Conservation (phyloP, 2,329 filamentous ascomycete genomes). For the Fusarium sp. region DNA sequence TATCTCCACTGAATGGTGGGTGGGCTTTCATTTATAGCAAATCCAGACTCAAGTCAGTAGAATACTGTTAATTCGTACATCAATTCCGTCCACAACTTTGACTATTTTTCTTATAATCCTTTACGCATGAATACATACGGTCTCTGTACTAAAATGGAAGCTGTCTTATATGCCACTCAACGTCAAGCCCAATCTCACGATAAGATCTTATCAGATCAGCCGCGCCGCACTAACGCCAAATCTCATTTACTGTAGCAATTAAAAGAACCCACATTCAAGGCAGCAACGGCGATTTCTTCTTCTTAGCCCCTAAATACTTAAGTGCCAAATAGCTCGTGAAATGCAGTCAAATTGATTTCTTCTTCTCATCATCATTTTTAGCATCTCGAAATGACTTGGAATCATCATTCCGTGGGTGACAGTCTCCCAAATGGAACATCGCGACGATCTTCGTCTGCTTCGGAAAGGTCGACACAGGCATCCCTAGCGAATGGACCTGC, state of each 20-base stretch:
- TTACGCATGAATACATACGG: neutral
- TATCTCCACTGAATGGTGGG: neutral
- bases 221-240: neutral
- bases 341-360: neutral
- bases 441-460: neutral
- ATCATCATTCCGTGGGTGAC: too few species aligned
- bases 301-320: neutral
- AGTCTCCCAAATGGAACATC: neutral
- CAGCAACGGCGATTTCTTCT: neutral
- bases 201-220: neutral
- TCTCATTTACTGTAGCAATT: neutral
- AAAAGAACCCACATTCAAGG: neutral
- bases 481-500: neutral
- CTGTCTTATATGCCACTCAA: neutral
- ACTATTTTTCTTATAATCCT: fast-evolving
- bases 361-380: neutral
- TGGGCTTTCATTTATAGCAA: neutral
- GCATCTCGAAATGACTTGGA: neutral
- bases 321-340: too few species aligned
- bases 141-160: neutral
- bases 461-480: neutral
- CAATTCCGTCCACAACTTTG: neutral
- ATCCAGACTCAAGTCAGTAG: neutral
- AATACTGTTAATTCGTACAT: fast-evolving
- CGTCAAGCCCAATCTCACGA: neutral